Percentiles rank a stretch among this genome's conserved stretches.
phyloP scores from a whole-genome alignment of 2,329 filamentous ascomycete species.

The Diaporthe capsici region DNA sequence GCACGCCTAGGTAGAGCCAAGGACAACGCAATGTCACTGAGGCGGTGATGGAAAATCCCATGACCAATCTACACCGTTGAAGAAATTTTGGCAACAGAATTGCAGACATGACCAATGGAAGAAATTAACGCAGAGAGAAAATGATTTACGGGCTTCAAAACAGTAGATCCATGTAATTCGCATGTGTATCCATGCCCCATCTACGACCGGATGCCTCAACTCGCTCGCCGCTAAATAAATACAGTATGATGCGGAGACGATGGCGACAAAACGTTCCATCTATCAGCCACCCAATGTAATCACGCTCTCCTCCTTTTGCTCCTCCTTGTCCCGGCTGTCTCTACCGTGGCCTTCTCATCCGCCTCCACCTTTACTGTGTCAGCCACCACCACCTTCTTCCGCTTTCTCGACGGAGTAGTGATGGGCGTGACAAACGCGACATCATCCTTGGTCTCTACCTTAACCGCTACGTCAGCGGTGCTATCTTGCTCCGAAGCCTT shows the following conservation, averaged over 20 bases:
- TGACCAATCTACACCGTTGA: too few relatives aligned
- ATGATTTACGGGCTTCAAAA: too few relatives aligned
- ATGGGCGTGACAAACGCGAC: conserved; percentile 15
- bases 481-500: conserved; percentile 43
- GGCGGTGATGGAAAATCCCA: too few relatives aligned
- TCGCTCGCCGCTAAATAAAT: too few relatives aligned
- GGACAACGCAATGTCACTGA: too few relatives aligned
- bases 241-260: neutral
- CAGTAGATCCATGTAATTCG: too few relatives aligned
- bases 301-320: conserved; percentile 17
- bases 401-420: conserved; percentile 38
- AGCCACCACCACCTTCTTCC: conserved; percentile 39
- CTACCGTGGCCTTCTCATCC: neutral
- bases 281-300: neutral
- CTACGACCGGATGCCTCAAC: too few relatives aligned
- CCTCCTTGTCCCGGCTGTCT: neutral
- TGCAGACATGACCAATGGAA: too few relatives aligned
- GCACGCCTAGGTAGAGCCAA: too few relatives aligned
- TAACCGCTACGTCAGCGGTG: conserved; percentile 41
- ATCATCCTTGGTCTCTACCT: conserved; percentile 49
- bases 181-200: too few relatives aligned
- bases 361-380: conserved; percentile 42
- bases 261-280: neutral
- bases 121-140: too few relatives aligned
- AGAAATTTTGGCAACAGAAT: too few relatives aligned